Evolutionary conservation across 225 moss, liverwort and hornwort species (phyloP).

Genomic region (Marchantia polymorpha): DNA sequence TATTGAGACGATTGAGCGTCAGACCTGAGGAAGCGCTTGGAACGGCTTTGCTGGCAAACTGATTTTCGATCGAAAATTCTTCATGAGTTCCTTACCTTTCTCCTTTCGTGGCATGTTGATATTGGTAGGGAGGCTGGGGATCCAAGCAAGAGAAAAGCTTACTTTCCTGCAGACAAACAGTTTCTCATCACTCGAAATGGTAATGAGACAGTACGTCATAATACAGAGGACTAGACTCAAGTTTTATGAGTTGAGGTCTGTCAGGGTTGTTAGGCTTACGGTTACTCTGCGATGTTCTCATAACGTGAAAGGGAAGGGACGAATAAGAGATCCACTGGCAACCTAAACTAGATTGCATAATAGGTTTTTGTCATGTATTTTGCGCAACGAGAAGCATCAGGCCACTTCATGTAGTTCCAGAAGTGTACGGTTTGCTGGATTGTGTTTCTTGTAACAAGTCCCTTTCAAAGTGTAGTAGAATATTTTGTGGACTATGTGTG

Average conservation of each 20-base stretch:
- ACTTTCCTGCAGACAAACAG: constrained; percentile 95
- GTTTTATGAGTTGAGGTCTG: not conserved
- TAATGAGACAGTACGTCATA: constrained; percentile 28
- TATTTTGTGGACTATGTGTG: not conserved
- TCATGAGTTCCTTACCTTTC: not conserved
- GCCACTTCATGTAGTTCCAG: no score
- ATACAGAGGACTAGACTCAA: not conserved
- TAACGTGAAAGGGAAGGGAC: no score
- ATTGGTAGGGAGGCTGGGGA: constrained; percentile 91
- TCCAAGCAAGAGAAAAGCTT: constrained; percentile 79
- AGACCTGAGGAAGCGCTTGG: no score
- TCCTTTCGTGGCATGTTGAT: constrained; percentile 9
- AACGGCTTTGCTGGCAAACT: no score
- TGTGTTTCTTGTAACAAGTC: not conserved
- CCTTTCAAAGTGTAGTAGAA: not conserved
- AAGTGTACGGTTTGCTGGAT: no score
- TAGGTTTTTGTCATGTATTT: no score
- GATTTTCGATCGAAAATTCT: not conserved
- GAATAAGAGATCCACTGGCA: no score
- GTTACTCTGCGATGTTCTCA: no score
- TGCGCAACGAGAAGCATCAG: no score
- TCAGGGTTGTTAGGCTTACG: no score
- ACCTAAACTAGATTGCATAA: no score
- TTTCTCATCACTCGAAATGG: constrained; percentile 98
- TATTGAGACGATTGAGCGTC: no score